A percentile compares a stretch with the other conserved stretches of the same genome.
phyloP scores from a whole-genome alignment of 305 asterid genomes.

The Rubia tinctorum region DNA sequence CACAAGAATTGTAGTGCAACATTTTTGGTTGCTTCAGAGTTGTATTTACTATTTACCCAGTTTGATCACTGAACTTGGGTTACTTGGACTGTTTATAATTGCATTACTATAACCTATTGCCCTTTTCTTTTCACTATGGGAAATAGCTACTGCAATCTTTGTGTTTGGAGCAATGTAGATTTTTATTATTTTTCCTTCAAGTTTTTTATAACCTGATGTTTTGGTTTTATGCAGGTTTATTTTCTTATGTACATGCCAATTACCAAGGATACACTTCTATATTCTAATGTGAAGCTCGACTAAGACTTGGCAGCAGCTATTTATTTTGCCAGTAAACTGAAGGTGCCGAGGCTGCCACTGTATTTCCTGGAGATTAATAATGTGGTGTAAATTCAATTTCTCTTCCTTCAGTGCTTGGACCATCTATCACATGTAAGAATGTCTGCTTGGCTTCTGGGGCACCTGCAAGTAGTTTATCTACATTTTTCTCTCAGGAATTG shows the following conservation, averaged over 20 bases:
- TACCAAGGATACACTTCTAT: slow-evolving; percentile 92
- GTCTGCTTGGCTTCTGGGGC: background rate
- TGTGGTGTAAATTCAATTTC: slow-evolving; percentile 6
- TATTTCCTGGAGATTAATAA: slow-evolving; percentile 3
- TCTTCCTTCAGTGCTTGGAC: background rate
- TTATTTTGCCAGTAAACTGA: slow-evolving; percentile 2
- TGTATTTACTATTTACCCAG: background rate
- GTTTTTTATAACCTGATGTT: slow-evolving; percentile 12
- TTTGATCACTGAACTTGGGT: background rate
- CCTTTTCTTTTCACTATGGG: background rate
- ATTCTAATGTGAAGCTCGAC: slow-evolving; percentile 91
- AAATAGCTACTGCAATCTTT: background rate
- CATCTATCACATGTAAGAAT: background rate
- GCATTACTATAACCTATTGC: background rate
- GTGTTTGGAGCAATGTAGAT: background rate
- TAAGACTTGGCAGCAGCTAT: slow-evolving; percentile 28
- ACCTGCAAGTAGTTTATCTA: background rate
- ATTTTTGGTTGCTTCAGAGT: no score
- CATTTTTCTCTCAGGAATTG: background rate
- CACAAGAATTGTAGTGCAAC: background rate
- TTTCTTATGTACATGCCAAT: slow-evolving; percentile 76
- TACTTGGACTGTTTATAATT: background rate
- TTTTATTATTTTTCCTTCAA: no score
- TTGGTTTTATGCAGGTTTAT: slow-evolving; percentile 54
- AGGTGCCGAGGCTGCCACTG: slow-evolving; percentile 2